Conservation (phyloP, 306 rosid species). For the Myrica gale region DNA sequence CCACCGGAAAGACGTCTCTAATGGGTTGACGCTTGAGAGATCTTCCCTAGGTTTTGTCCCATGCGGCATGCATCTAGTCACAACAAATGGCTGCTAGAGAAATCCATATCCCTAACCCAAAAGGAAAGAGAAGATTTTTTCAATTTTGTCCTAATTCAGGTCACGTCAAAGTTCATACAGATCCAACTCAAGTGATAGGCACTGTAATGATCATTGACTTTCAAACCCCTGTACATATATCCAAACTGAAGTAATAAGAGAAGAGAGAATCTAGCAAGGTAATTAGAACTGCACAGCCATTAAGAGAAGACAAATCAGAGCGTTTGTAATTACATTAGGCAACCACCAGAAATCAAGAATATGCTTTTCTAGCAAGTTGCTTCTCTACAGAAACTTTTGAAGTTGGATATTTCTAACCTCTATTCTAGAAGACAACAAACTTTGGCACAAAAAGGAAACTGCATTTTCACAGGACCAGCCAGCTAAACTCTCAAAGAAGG, state of each 20-base stretch:
- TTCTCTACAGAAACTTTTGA: not conserved
- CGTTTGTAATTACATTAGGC: not conserved
- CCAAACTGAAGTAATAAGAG: not conserved
- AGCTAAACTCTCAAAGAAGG: not conserved
- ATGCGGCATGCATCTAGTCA: no score
- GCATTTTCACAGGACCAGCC: not conserved
- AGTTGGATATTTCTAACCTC: not conserved
- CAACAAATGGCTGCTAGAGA: no score
- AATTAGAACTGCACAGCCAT: not conserved
- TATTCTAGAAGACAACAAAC: not conserved
- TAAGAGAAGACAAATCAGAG: not conserved
- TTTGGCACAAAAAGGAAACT: not conserved
- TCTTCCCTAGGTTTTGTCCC: no score
- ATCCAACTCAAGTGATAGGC: slow-evolving; percentile 14
- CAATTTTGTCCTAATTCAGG: not conserved
- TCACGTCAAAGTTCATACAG: slow-evolving; percentile 12
- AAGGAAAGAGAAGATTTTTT: slow-evolving; percentile 2
- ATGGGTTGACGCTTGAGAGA: no score
- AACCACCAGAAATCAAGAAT: not conserved
- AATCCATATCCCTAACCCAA: no score
- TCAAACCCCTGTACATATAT: not conserved
- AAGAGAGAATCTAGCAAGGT: no score
- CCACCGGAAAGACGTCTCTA: no score
- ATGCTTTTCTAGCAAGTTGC: not conserved
- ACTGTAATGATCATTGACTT: slow-evolving; percentile 1